Conservation (phyloP, 306 rosid species). For the Prunus davidiana region DNA sequence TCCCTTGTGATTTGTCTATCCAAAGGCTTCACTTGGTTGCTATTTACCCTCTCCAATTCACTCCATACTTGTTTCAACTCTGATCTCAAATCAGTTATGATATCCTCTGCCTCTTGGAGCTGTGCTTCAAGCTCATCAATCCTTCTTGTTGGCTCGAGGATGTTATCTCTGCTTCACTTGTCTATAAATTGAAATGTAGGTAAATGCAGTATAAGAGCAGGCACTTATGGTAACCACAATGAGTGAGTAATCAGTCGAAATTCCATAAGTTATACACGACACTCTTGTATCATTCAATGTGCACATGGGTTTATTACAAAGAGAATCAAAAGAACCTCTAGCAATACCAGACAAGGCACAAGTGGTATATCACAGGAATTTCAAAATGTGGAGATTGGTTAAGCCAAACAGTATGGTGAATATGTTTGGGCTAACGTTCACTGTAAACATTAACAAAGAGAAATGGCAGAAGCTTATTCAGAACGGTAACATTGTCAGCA, state of each 20-base stretch:
- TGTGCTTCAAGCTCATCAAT: constrained; percentile 72
- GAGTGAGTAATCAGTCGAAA: neutral
- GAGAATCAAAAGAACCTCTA: neutral
- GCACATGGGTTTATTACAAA: neutral
- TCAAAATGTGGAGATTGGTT: neutral
- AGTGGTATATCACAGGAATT: neutral
- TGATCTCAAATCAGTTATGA: constrained; percentile 63
- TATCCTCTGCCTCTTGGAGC: constrained; percentile 71
- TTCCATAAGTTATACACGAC: neutral
- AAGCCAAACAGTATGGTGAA: too few relatives aligned
- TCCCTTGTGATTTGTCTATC: constrained; percentile 27
- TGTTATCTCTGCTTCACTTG: constrained; percentile 45
- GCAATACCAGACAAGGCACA: neutral
- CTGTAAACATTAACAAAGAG: neutral
- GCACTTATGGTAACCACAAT: neutral
- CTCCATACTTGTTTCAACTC: constrained; percentile 45
- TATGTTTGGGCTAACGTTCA: neutral
- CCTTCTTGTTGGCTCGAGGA: constrained; percentile 46
- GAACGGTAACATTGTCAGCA: neutral
- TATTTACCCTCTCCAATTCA: constrained; percentile 47
- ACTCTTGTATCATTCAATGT: neutral
- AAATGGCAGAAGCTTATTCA: neutral
- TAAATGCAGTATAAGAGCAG: neutral
- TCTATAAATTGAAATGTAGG: constrained; percentile 31
- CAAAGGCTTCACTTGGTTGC: constrained; percentile 26